These are phyloP conservation scores for Simplicillium sp. DNA, from an alignment of 2,329 filamentous ascomycete species.

Conservation along the genomic window DNA sequence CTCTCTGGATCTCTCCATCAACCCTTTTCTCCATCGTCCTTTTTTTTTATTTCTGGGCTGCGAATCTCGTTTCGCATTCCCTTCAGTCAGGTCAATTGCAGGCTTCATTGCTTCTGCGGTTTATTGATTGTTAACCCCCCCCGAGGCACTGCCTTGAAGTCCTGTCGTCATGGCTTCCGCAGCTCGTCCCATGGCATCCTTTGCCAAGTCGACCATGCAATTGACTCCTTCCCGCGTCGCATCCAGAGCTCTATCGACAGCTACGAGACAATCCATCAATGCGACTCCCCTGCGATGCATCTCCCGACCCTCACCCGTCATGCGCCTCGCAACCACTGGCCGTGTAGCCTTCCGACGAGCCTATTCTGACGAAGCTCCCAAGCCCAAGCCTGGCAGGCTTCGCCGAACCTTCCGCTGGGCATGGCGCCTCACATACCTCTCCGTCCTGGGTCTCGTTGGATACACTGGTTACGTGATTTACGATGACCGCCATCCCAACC, in stretches of 20 bases:
- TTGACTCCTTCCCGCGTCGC: constrained; percentile 19
- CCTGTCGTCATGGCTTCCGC: constrained; percentile 31
- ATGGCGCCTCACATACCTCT: constrained; percentile 76
- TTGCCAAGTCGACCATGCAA: constrained; percentile 19
- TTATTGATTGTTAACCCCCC: constrained; percentile 3
- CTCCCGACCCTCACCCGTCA: constrained; percentile 20
- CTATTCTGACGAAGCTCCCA: constrained; percentile 42
- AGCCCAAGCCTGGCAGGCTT: constrained; percentile 50
- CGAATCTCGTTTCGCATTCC: too few species aligned
- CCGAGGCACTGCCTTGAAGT: too few species aligned
- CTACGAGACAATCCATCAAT: constrained; percentile 11
- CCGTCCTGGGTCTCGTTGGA: constrained; percentile 56
- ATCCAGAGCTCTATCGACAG: constrained; percentile 22
- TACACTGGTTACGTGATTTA: constrained; percentile 78
- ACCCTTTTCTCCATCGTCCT: constrained; percentile 7
- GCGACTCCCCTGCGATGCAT: constrained; percentile 11
- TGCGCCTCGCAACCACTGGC: constrained; percentile 23
- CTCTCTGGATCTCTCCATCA: not conserved
- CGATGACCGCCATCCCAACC: constrained; percentile 67
- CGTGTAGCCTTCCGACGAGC: constrained; percentile 32
- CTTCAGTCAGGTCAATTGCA: too few species aligned
- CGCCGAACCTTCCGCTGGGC: constrained; percentile 63
- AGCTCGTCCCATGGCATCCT: constrained; percentile 29
- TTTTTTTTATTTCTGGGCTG: constrained; percentile 9
- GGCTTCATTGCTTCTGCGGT: not conserved